phyloP scores from a whole-genome alignment of 2,329 filamentous ascomycete genomes.

The Monosporascus sp. region DNA sequence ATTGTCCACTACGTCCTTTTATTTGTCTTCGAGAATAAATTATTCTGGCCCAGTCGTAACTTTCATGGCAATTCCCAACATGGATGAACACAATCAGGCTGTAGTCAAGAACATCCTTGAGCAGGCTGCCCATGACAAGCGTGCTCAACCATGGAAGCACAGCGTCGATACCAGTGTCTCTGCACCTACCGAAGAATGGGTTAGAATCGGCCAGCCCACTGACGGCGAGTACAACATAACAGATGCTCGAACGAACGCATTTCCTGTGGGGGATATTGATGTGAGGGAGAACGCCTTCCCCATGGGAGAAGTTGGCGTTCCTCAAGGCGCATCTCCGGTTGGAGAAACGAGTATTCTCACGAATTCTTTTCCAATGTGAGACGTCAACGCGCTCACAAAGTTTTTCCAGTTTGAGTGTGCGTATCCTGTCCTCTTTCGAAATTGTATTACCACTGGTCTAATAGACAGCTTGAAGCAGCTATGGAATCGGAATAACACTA shows the following conservation, averaged over 20 bases:
- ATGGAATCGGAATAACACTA: no score
- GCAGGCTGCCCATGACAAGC: conserved; percentile 3
- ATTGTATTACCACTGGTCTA: no score
- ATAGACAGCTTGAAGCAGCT: no score
- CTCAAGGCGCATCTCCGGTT: no score
- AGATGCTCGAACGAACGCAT: conserved; percentile 1
- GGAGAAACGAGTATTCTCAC: no score
- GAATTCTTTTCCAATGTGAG: no score
- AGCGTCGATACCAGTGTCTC: conserved; percentile 1
- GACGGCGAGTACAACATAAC: not conserved
- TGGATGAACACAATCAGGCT: conserved; percentile 5
- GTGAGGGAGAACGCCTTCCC: conserved; percentile 1
- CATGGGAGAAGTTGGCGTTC: no score
- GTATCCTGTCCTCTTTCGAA: no score
- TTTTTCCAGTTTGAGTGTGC: no score
- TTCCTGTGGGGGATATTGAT: conserved; percentile 1
- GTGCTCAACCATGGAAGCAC: conserved; percentile 6
- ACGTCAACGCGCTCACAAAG: no score
- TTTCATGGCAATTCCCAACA: not conserved
- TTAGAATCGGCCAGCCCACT: not conserved
- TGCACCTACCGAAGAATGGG: conserved; percentile 2
- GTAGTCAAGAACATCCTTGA: not conserved
- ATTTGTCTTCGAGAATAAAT: no score
- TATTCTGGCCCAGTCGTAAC: not conserved
- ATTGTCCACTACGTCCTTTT: no score